phyloP scores from a whole-genome alignment of 176 grass and related monocot species.

The Elymus sibiricus region DNA sequence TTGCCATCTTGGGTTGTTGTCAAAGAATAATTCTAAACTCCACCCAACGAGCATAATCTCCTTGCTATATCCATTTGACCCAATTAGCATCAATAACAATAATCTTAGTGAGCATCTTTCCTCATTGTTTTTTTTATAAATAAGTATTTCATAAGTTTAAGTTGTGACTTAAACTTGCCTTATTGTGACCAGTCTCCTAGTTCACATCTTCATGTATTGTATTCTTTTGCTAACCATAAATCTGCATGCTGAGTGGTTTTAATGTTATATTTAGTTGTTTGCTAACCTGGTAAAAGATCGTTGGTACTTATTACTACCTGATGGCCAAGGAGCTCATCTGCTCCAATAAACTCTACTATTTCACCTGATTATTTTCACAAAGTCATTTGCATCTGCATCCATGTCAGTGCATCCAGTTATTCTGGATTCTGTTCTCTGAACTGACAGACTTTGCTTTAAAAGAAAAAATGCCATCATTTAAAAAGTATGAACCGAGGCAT shows the following conservation, averaged over 20 bases:
- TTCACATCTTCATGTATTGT: background rate
- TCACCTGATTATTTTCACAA: background rate
- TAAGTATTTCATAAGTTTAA: background rate
- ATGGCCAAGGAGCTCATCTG: background rate
- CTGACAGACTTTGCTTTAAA: background rate
- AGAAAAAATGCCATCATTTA: background rate
- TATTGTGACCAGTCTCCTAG: background rate
- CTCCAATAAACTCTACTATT: background rate
- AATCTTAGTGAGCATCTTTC: background rate
- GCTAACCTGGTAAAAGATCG: constrained; percentile 2
- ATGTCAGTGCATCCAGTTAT: background rate
- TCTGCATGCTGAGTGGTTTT: background rate
- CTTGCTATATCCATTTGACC: background rate
- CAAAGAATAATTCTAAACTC: background rate
- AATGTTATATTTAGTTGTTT: background rate
- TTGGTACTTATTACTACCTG: background rate
- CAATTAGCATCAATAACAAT: background rate
- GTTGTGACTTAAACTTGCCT: constrained; percentile 14
- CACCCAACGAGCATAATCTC: background rate
- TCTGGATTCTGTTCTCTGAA: background rate
- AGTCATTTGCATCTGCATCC: constrained; percentile 1
- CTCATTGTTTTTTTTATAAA: background rate
- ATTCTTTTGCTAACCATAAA: background rate
- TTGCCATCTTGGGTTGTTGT: background rate
- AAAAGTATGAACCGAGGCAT: background rate